Evolutionary conservation across 306 rosid species (phyloP).

Genomic region (Lathyrus sativus): DNA sequence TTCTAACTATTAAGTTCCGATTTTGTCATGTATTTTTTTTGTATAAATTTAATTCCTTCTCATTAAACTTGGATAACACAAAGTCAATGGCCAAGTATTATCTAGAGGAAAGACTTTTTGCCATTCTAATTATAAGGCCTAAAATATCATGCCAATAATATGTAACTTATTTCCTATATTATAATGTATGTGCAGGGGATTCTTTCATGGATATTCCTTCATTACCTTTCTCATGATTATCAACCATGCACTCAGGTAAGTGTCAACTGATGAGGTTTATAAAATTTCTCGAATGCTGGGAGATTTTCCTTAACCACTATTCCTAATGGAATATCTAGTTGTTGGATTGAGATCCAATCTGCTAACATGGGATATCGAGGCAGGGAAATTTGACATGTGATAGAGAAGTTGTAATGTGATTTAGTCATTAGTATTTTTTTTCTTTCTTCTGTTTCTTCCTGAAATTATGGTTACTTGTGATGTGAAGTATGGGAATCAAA

Average conservation of each 20-base stretch:
- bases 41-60: constrained; percentile 30
- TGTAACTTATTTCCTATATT: constrained; percentile 31
- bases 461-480: constrained; percentile 27
- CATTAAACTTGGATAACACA: constrained; percentile 18
- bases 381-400: constrained; percentile 6
- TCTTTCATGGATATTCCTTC: constrained; percentile 87
- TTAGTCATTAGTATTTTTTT: neutral
- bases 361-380: constrained; percentile 1
- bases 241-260: constrained; percentile 93
- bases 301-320: constrained; percentile 25
- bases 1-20: constrained; percentile 13
- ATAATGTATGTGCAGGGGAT: constrained; percentile 70
- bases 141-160: constrained; percentile 20
- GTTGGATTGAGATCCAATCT: constrained; percentile 13
- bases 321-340: constrained; percentile 28
- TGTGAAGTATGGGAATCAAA: constrained; percentile 13
- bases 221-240: constrained; percentile 88
- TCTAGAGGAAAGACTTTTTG: constrained; percentile 2
- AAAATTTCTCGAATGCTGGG: constrained; percentile 24
- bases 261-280: constrained; percentile 28
- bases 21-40: neutral
- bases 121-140: constrained; percentile 19
- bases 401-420: constrained; percentile 24
- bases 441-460: constrained; percentile 8
- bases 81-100: constrained; percentile 11